Evolutionary conservation across 106 monocot species (phyloP).

Genomic region (Dendrobium huoshanense): DNA sequence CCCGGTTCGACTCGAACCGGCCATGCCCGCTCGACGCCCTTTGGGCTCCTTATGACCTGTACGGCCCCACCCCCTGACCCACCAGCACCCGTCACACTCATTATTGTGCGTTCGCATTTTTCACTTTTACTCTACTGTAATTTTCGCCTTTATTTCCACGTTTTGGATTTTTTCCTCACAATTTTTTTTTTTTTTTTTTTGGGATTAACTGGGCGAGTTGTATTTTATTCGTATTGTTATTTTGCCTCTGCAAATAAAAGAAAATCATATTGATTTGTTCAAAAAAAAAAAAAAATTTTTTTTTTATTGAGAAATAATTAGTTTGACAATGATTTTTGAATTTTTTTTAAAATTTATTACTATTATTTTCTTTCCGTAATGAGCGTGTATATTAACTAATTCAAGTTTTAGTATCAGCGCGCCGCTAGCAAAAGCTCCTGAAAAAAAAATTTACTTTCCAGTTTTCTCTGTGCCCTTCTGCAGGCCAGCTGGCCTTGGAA

Average conservation of each 20-base stretch:
- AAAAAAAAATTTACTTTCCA: too few species aligned
- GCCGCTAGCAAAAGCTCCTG: too few species aligned
- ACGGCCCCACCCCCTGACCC: constrained; percentile 29
- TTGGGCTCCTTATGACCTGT: constrained; percentile 88
- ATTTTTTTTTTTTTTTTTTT: not conserved
- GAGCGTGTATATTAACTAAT: too few species aligned
- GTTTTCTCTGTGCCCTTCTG: not conserved
- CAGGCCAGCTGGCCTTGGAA: constrained; percentile 3
- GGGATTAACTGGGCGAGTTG: constrained; percentile 26
- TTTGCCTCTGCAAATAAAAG: constrained; percentile 14
- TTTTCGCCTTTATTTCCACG: not conserved
- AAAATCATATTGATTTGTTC: constrained; percentile 2
- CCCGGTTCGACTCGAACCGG: constrained; percentile 56
- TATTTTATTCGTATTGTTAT: constrained; percentile 35
- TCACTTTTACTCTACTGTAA: not conserved
- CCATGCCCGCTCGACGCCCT: constrained; percentile 86
- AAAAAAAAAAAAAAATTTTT: too few species aligned
- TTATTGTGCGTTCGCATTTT: constrained; percentile 4
- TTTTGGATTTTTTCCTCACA: not conserved
- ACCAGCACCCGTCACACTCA: constrained; percentile 4
- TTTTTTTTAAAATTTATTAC: not conserved
- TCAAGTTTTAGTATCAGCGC: too few species aligned
- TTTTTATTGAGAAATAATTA: too few species aligned
- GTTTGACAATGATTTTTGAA: too few species aligned
- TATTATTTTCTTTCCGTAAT: not conserved